A percentile compares a stretch with the other conserved stretches of the same genome.
phyloP scores from a whole-genome alignment of 768 basidiomycete species.

The Terana coerulea region DNA sequence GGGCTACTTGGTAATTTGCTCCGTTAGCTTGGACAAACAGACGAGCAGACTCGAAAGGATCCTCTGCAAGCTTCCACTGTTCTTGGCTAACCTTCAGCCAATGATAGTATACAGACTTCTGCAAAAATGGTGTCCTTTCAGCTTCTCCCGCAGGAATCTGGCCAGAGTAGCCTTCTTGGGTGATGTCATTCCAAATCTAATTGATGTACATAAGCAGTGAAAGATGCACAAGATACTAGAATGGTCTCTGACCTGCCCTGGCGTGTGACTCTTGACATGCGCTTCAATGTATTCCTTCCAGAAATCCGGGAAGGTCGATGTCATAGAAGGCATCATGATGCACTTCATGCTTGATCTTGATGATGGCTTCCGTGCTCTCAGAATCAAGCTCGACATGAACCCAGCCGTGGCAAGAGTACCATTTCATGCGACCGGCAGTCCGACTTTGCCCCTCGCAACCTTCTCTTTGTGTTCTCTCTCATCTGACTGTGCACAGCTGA shows the following conservation, averaged over 20 bases:
- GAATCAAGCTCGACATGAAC: conserved; percentile 1
- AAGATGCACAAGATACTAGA: neutral
- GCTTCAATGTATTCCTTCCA: conserved; percentile 12
- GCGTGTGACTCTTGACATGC: neutral
- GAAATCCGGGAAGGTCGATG: conserved; percentile 8
- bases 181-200: conserved; percentile 15
- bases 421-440: conserved; percentile 1
- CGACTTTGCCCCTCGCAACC: neutral
- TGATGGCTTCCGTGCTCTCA: neutral
- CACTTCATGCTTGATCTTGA: conserved; percentile 5
- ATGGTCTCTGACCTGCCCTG: conserved; percentile 2
- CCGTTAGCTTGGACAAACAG: neutral
- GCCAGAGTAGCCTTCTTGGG: no score
- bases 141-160: no score
- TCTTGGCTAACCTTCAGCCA: conserved; percentile 3
- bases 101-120: conserved; percentile 9
- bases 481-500: conserved; percentile 4
- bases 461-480: conserved; percentile 6
- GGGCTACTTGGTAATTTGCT: neutral
- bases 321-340: conserved; percentile 5
- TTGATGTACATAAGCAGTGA: neutral
- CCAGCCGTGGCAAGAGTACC: conserved; percentile 14
- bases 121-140: no score
- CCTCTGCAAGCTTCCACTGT: conserved; percentile 2
- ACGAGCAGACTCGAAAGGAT: conserved; percentile 11